phyloP scores from a whole-genome alignment of 1,139 yeast species.

The Yamadazyma dushanensis region DNA sequence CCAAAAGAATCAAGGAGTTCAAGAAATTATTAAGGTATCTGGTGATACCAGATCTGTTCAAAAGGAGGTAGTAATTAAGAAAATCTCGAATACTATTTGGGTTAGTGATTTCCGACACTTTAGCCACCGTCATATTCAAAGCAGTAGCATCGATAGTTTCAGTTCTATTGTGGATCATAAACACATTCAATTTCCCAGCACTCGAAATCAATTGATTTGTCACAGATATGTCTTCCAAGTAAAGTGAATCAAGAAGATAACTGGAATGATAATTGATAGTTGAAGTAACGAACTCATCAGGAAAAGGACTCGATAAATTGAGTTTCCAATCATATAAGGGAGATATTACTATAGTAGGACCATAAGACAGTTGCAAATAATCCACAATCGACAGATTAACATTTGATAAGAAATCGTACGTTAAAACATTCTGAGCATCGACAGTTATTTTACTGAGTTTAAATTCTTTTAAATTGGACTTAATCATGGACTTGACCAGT shows the following conservation, averaged over 20 bases:
- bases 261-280: constrained; percentile 27
- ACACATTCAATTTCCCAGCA: constrained; percentile 44
- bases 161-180: constrained; percentile 21
- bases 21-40: constrained; percentile 4
- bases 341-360: constrained; percentile 9
- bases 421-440: constrained; percentile 18
- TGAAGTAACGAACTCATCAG: constrained; percentile 9
- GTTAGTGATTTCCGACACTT: constrained; percentile 1
- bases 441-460: constrained; percentile 9
- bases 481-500: constrained; percentile 5
- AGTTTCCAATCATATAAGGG: constrained; percentile 13
- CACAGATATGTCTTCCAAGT: constrained; percentile 42
- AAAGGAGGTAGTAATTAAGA: constrained; percentile 21
- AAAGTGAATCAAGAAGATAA: constrained; percentile 22
- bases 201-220: constrained; percentile 51
- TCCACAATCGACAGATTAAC: constrained; percentile 3
- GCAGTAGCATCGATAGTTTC: background rate
- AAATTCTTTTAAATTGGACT: constrained; percentile 4
- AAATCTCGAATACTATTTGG: constrained; percentile 19
- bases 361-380: constrained; percentile 4
- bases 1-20: constrained; percentile 6
- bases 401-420: constrained; percentile 16
- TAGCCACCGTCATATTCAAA: background rate
- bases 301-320: constrained; percentile 1
- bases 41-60: constrained; percentile 14